phyloP scores from a whole-genome alignment of 2,329 filamentous ascomycete species.

The Bipolaris gigantea region DNA sequence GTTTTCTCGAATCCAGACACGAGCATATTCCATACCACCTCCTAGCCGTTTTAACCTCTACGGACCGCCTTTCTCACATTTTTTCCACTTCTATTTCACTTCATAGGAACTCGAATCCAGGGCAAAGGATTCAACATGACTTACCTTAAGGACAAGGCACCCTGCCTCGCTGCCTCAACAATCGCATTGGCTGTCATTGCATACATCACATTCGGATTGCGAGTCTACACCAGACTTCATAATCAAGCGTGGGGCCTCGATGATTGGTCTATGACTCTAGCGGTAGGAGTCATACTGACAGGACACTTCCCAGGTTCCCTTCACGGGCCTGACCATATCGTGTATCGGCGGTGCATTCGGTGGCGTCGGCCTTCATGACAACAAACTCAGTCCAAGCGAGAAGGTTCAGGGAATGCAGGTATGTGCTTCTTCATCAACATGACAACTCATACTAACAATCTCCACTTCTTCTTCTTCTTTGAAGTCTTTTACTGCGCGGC shows the following conservation, averaged over 20 bases:
- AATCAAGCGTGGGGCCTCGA: conserved; percentile 12
- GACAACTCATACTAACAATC: background rate
- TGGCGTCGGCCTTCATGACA: conserved; percentile 8
- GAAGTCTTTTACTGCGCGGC: conserved; percentile 10
- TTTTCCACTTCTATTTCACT: background rate
- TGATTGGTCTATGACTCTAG: conserved; percentile 12
- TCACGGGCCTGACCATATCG: conserved; percentile 10
- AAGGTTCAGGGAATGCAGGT: conserved; percentile 10
- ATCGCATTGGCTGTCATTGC: conserved; percentile 7
- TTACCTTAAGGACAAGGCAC: conserved; percentile 10
- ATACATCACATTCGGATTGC: conserved; percentile 5
- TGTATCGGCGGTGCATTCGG: conserved; percentile 12
- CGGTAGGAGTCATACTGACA: background rate
- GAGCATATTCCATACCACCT: background rate
- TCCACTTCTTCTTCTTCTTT: conserved; percentile 10
- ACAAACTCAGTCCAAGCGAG: background rate
- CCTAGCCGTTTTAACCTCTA: background rate
- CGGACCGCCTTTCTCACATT: background rate
- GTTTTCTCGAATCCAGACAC: background rate
- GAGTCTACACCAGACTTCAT: conserved; percentile 11
- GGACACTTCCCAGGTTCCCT: background rate
- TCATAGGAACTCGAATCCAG: background rate
- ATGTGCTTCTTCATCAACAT: background rate
- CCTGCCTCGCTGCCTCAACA: conserved; percentile 7
- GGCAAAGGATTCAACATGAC: conserved; percentile 4